phyloP scores from a whole-genome alignment of 192 early-diverging fungal genomes.

The Dispira parvispora region DNA sequence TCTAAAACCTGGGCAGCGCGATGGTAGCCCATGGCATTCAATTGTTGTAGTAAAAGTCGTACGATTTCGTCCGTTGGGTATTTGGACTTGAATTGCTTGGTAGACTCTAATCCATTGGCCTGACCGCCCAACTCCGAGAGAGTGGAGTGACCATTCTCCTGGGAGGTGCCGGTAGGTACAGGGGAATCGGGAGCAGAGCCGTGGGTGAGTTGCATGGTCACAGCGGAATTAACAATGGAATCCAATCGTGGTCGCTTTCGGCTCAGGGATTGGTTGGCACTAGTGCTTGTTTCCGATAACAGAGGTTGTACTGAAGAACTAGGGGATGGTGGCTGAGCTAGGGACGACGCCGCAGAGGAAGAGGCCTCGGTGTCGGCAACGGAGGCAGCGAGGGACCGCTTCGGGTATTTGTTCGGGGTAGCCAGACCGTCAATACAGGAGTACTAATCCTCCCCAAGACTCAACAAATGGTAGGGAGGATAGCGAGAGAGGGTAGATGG shows the following conservation, averaged over 20 bases:
- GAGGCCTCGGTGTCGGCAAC: not conserved
- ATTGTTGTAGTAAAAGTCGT: slow-evolving; percentile 73
- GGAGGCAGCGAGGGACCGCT: slow-evolving; percentile 8
- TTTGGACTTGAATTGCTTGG: slow-evolving; percentile 9
- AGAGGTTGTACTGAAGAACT: not conserved
- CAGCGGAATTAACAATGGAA: not conserved
- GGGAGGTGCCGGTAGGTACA: not conserved
- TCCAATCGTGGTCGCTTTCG: not conserved
- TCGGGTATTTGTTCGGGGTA: not conserved
- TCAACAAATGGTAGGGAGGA: too few species aligned
- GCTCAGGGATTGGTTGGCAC: not conserved
- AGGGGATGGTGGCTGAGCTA: not conserved
- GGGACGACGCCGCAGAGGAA: not conserved
- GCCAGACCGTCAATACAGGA: slow-evolving; percentile 5
- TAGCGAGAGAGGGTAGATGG: too few species aligned
- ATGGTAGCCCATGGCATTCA: slow-evolving; percentile 64
- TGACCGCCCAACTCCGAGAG: not conserved
- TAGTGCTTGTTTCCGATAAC: not conserved
- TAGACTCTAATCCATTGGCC: not conserved
- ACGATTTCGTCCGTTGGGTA: slow-evolving; percentile 47
- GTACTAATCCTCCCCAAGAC: too few species aligned
- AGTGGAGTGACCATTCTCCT: not conserved
- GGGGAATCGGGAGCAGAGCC: not conserved
- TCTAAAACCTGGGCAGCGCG: slow-evolving; percentile 52
- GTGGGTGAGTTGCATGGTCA: not conserved